Evolutionary conservation across 1,284 basidiomycete genomes (phyloP).

Genomic region (Ceratobasidium sp.): DNA sequence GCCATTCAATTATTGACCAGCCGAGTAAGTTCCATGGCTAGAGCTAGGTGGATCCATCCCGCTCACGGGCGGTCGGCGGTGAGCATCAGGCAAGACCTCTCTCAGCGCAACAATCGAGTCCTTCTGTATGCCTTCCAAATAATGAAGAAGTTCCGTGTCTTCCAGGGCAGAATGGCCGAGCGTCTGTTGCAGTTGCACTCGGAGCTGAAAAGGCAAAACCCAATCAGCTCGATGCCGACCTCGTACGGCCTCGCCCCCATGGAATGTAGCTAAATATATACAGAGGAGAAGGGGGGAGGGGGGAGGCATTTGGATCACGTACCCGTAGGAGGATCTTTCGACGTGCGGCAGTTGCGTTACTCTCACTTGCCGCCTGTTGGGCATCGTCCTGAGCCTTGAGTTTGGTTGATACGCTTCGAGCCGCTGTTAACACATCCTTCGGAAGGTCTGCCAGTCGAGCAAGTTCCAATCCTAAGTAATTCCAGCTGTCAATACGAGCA

Average conservation of each 20-base stretch:
- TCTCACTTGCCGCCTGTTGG: constrained; percentile 71
- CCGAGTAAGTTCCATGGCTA: neutral
- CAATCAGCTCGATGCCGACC: constrained; percentile 49
- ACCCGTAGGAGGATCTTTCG: constrained; percentile 79
- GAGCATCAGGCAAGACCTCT: constrained; percentile 7
- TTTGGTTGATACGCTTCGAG: constrained; percentile 69
- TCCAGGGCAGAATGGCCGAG: constrained; percentile 76
- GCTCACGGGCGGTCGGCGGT: neutral
- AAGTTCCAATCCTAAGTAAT: constrained; percentile 78
- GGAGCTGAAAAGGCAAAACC: constrained; percentile 64
- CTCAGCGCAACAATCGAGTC: constrained; percentile 72
- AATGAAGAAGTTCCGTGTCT: constrained; percentile 72
- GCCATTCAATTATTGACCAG: neutral
- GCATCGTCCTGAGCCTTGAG: constrained; percentile 73
- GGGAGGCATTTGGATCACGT: constrained; percentile 51
- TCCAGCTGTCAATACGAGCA: neutral
- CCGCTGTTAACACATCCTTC: constrained; percentile 71
- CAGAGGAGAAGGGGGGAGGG: neutral
- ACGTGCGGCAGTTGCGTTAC: constrained; percentile 69
- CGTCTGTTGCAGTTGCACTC: constrained; percentile 76
- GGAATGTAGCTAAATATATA: neutral
- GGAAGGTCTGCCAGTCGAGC: constrained; percentile 88
- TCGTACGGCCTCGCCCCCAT: constrained; percentile 49
- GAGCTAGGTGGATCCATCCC: constrained; percentile 12
- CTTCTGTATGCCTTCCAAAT: constrained; percentile 75